Evolutionary conservation across 805 yeast species (phyloP).

Genomic region (Nakazawaea molendinolei): DNA sequence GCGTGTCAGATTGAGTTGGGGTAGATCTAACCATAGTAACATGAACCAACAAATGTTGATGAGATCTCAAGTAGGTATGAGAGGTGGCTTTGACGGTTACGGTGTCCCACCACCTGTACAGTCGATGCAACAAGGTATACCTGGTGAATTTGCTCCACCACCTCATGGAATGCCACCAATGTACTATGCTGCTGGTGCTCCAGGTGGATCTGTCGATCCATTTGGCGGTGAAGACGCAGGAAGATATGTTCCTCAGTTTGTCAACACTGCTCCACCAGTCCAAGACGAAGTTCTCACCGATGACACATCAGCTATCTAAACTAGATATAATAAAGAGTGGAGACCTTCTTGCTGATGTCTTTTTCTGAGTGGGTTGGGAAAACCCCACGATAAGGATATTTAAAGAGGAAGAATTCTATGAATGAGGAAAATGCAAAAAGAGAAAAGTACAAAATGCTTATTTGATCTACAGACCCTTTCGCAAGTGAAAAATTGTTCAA

Average conservation of each 20-base stretch:
- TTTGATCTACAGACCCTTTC: no score
- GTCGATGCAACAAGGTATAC: constrained; percentile 11
- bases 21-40: constrained; percentile 34
- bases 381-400: no score
- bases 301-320: no score
- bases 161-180: constrained; percentile 12
- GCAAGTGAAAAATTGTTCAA: no score
- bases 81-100: constrained; percentile 14
- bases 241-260: constrained; percentile 6
- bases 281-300: no score
- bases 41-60: constrained; percentile 13
- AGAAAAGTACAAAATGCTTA: no score
- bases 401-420: no score
- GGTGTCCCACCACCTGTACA: constrained; percentile 13
- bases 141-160: constrained; percentile 10
- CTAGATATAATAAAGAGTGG: no score
- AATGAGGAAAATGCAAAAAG: no score
- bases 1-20: constrained; percentile 72
- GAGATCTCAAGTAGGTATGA: constrained; percentile 12
- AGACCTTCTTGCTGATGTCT: no score
- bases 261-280: no score
- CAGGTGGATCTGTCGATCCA: constrained; percentile 7
- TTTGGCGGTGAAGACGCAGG: constrained; percentile 2
- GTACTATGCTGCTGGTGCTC: constrained; percentile 11
- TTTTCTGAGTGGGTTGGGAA: no score